phyloP scores from a whole-genome alignment of 257 asterid genomes.

The Nicotiana otophora region DNA sequence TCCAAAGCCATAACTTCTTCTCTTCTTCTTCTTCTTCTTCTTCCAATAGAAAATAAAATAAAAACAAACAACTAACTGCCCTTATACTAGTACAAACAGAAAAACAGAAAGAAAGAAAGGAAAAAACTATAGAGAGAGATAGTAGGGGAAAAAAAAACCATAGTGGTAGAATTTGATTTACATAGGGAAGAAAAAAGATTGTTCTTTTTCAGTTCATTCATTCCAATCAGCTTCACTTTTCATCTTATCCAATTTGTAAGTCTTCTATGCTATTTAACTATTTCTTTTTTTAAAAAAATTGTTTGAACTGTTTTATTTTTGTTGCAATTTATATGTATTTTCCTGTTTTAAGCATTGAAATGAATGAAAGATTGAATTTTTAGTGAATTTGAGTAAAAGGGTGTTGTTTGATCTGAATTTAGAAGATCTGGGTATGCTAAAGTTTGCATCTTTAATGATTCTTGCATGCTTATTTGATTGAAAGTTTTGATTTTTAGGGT shows the following conservation, averaged over 20 bases:
- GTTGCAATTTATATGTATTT: too few relatives aligned
- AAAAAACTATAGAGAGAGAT: constrained; percentile 4
- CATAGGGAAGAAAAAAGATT: not conserved
- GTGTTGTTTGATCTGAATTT: constrained; percentile 57
- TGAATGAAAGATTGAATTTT: constrained; percentile 39
- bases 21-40: constrained; percentile 13
- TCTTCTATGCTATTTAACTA: not conserved
- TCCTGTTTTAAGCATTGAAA: not conserved
- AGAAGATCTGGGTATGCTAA: constrained; percentile 46
- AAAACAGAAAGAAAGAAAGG: constrained; percentile 32
- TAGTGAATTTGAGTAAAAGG: constrained; percentile 24
- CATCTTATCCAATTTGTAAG: constrained; percentile 70
- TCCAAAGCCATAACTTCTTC: constrained; percentile 18
- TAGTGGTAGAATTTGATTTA: not conserved
- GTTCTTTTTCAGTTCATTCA: constrained; percentile 19
- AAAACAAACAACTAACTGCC: constrained; percentile 28
- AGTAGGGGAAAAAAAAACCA: constrained; percentile 4
- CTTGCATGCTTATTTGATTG: constrained; percentile 32
- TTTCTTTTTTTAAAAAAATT: too few relatives aligned
- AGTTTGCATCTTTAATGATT: constrained; percentile 14
- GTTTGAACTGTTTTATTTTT: not conserved
- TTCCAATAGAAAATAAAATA: not conserved
- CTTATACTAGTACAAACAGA: constrained; percentile 26
- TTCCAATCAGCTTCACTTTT: constrained; percentile 34
- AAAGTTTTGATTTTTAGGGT: constrained; percentile 18